phyloP scores from a whole-genome alignment of 164 flowering plant genomes.

The Dillenia turbinata region DNA sequence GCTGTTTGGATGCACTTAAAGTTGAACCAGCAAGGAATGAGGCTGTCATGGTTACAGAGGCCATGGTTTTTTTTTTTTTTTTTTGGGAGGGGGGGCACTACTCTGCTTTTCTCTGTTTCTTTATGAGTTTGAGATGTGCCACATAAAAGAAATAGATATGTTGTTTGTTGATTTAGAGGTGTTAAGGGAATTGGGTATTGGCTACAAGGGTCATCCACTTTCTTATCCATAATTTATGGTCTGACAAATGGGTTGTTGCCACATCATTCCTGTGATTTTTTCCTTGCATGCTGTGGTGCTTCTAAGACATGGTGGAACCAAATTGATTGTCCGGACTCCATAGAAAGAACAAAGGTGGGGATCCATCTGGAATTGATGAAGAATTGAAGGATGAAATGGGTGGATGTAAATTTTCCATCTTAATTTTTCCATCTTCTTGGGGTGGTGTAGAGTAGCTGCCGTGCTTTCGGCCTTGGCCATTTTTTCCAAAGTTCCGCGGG shows the following conservation, averaged over 20 bases:
- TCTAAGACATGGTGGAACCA: too few relatives aligned
- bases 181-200: neutral
- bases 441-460: too few relatives aligned
- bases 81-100: neutral
- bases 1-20: constrained; percentile 15
- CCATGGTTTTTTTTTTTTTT: constrained; percentile 41
- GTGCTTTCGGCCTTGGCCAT: too few relatives aligned
- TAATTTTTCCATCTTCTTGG: too few relatives aligned
- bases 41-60: constrained; percentile 68
- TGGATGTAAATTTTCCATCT: too few relatives aligned
- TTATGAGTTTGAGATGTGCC: neutral
- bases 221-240: constrained; percentile 29
- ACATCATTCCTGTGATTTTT: constrained; percentile 13
- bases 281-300: too few relatives aligned
- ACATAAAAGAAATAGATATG: neutral
- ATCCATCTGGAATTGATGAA: too few relatives aligned
- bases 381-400: too few relatives aligned
- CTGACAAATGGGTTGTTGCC: constrained; percentile 32
- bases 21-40: constrained; percentile 38
- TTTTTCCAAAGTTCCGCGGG: too few relatives aligned
- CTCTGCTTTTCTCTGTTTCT: constrained; percentile 1
- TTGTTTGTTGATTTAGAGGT: neutral
- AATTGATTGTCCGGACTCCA: too few relatives aligned
- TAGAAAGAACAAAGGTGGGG: too few relatives aligned
- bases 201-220: constrained; percentile 19